Evolutionary conservation across 2,329 filamentous ascomycete genomes (phyloP).

Genomic region (Cercospora sojina): DNA sequence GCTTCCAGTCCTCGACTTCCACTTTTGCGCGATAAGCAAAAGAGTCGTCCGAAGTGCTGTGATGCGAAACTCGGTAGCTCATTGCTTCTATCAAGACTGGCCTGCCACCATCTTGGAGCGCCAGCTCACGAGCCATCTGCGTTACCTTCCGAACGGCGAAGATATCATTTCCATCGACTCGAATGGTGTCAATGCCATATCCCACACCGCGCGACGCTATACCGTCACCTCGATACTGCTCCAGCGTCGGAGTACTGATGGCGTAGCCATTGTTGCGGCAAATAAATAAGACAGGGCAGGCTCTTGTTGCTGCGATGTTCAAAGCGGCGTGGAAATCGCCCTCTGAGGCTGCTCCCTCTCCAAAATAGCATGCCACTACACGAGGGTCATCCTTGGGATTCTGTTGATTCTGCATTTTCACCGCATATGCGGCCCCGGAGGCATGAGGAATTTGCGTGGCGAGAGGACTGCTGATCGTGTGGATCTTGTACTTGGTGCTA

Average conservation of each 20-base stretch:
- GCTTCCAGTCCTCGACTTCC: conserved; percentile 93
- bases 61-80: conserved; percentile 96
- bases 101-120: conserved; percentile 74
- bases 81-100: conserved; percentile 91
- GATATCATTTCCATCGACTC: conserved; percentile 92
- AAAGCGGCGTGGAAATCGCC: conserved; percentile 89
- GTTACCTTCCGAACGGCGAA: conserved; percentile 83
- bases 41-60: conserved; percentile 94
- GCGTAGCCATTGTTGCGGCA: conserved; percentile 93
- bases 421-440: conserved; percentile 78
- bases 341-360: conserved; percentile 85
- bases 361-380: conserved; percentile 82
- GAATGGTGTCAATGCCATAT: conserved; percentile 91
- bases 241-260: conserved; percentile 83
- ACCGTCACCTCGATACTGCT: conserved; percentile 88
- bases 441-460: conserved; percentile 90
- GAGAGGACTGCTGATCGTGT: conserved; percentile 81
- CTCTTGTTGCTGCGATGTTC: conserved; percentile 84
- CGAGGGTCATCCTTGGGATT: conserved; percentile 67
- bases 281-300: conserved; percentile 85
- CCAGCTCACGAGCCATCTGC: conserved; percentile 71
- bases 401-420: conserved; percentile 75
- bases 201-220: conserved; percentile 84
- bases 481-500: conserved; percentile 77
- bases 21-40: conserved; percentile 92